Conservation (phyloP, 768 basidiomycete species). For the Antrodiella citrinella region DNA sequence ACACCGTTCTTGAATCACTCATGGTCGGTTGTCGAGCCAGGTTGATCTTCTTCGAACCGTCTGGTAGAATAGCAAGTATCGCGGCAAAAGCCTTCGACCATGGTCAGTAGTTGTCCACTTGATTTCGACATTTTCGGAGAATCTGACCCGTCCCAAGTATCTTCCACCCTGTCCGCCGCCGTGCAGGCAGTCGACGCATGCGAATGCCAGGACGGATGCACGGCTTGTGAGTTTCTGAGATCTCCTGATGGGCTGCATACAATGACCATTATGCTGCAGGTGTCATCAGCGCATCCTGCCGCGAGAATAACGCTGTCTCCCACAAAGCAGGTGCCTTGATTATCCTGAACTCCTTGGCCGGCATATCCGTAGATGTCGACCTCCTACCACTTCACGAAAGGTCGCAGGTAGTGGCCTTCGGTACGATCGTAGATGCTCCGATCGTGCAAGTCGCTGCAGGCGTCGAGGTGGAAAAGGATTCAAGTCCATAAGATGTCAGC, state of each 20-base stretch:
- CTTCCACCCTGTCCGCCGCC: constrained; percentile 51
- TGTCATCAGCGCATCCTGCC: constrained; percentile 57
- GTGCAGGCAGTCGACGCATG: constrained; percentile 51
- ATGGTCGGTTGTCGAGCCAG: constrained; percentile 29
- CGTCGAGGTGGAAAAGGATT: constrained; percentile 36
- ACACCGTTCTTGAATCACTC: not conserved
- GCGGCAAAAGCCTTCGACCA: constrained; percentile 80
- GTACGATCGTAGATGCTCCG: constrained; percentile 49
- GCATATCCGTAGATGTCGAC: constrained; percentile 29
- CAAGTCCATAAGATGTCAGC: no score
- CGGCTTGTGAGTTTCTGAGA: constrained; percentile 40
- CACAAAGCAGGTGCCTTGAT: constrained; percentile 72
- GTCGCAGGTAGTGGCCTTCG: constrained; percentile 19
- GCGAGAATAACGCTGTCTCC: constrained; percentile 61
- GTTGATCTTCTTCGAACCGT: constrained; percentile 72
- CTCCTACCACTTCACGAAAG: constrained; percentile 18
- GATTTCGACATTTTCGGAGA: no score
- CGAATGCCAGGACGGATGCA: constrained; percentile 62
- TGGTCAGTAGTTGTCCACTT: no score
- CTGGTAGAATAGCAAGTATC: constrained; percentile 63
- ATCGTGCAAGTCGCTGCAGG: constrained; percentile 36
- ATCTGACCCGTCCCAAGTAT: constrained; percentile 32
- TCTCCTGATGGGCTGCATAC: not conserved
- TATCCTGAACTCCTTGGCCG: constrained; percentile 55
- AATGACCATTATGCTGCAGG: constrained; percentile 34